phyloP scores from a whole-genome alignment of 179 eudicot species.

The Drosera spatulata region DNA sequence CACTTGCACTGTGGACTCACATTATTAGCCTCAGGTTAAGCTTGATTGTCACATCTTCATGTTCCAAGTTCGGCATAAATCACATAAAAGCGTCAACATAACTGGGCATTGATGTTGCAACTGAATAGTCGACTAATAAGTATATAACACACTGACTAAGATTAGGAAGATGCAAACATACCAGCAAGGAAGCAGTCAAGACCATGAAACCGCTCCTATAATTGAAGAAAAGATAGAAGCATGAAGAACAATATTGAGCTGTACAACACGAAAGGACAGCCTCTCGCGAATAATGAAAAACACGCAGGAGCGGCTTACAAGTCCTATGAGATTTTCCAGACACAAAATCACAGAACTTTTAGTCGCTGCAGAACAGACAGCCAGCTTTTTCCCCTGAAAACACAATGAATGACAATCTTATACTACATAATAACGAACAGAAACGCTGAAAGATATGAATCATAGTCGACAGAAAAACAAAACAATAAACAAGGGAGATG shows the following conservation, averaged over 20 bases:
- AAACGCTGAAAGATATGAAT: too few species aligned
- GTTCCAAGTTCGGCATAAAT: background rate
- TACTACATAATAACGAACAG: background rate
- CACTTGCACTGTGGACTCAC: background rate
- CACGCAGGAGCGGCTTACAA: conserved; percentile 28
- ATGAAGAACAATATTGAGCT: background rate
- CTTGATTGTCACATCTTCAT: background rate
- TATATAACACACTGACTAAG: background rate
- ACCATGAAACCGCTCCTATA: conserved; percentile 74
- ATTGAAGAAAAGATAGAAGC: background rate
- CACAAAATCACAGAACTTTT: conserved; percentile 91
- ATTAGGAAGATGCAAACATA: conserved; percentile 11
- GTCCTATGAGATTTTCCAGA: conserved; percentile 86
- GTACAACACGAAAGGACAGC: background rate
- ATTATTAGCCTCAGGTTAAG: background rate
- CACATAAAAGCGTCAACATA: too few species aligned
- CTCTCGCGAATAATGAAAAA: background rate
- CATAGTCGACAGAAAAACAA: too few species aligned
- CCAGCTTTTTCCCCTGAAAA: conserved; percentile 72
- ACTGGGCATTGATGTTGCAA: too few species aligned
- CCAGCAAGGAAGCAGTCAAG: conserved; percentile 99
- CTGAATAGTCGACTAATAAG: background rate
- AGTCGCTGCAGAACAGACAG: conserved; percentile 99
- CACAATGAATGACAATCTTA: conserved; percentile 1
- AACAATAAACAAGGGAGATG: too few species aligned